These are phyloP conservation scores for Nematodospora valgi DNA, from an alignment of 805 yeast species.

Conservation along the genomic window DNA sequence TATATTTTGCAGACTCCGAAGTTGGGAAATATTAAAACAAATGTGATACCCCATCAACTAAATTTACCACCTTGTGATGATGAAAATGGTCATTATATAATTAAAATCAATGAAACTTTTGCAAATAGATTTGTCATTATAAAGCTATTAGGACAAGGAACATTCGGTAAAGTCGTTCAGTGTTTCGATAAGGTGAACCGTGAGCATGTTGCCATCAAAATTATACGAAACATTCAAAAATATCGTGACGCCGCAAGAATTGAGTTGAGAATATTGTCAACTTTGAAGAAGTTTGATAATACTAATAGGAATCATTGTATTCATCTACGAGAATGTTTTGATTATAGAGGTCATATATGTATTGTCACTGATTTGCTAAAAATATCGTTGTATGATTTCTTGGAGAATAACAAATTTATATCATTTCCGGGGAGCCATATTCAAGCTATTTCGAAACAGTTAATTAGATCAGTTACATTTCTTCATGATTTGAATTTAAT, in stretches of 20 bases:
- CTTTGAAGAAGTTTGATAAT: conserved; percentile 70
- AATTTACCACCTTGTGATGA: conserved; percentile 50
- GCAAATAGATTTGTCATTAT: conserved; percentile 74
- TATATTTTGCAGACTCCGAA: conserved; percentile 33
- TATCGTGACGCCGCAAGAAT: conserved; percentile 94
- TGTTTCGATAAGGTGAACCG: conserved; percentile 67
- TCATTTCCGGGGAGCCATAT: conserved; percentile 96
- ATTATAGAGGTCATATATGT: conserved; percentile 90
- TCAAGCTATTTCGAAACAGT: conserved; percentile 82
- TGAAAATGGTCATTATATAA: conserved; percentile 72
- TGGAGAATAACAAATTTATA: conserved; percentile 75
- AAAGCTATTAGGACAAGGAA: conserved; percentile 81
- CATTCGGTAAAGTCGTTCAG: conserved; percentile 85
- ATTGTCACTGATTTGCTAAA: conserved; percentile 86
- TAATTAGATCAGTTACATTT: conserved; percentile 80
- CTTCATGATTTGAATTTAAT: conserved; percentile 86
- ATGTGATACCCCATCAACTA: conserved; percentile 34
- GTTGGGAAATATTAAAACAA: conserved; percentile 38
- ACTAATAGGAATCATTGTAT: conserved; percentile 71
- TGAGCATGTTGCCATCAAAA: conserved; percentile 80
- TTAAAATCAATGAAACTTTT: conserved; percentile 54
- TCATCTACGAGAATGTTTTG: conserved; percentile 85
- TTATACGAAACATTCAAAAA: conserved; percentile 87
- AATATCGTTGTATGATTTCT: conserved; percentile 83
- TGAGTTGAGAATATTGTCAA: conserved; percentile 78